Base-by-base conservation (phyloP, 2,329 filamentous ascomycete genomes). In the Dactylellina cionopaga region DNA sequence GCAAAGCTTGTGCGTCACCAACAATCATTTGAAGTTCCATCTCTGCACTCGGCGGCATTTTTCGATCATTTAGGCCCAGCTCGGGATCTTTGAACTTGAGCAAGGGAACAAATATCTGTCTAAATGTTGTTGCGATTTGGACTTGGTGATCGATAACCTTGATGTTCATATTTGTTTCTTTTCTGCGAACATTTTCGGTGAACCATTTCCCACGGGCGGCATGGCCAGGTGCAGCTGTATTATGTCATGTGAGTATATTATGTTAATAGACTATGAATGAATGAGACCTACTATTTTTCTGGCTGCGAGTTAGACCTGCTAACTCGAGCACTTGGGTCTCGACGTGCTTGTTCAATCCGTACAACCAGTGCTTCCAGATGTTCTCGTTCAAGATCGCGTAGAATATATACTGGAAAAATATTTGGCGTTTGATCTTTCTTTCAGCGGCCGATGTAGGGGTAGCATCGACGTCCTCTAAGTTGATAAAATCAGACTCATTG, bases 341-440 rank as follows among this genome's bases (percentile, higher is more conserved):
- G 0, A 19, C 24, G 5, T 46, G n/a, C 4, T 52, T 29, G 22
- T 41, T 29, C 13, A 65, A 31, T 11, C 68, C 68, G 44, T 72
- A 72, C n/a, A 72, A 25, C 68, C 68, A 72, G 11, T 60, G 46
- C 9, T 39, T 46, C 68, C 68, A 72, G 37, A 72, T 72, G 19
- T 43, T 24, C 5, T 65, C 31, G 11, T 72, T 59, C 6, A 72
- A 17, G 10, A 72, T 39, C 25, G 47, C 51, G 19, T 72, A 65
- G 52, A 72, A 65, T 2, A 72, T 46, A 44, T 65, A 72, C 29
- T 65, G 59, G 46, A 72, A 72, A 59, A 65, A 72, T n/a, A 60
- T 49, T 13, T 55, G 59, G 6, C 59, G 68, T 17, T 63, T 71
- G 22, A 33, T 33, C 9, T 5, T 43, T 27, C 49, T 47, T 19